phyloP scores from a whole-genome alignment of 768 basidiomycete species.

The Clathrus columnatus region DNA sequence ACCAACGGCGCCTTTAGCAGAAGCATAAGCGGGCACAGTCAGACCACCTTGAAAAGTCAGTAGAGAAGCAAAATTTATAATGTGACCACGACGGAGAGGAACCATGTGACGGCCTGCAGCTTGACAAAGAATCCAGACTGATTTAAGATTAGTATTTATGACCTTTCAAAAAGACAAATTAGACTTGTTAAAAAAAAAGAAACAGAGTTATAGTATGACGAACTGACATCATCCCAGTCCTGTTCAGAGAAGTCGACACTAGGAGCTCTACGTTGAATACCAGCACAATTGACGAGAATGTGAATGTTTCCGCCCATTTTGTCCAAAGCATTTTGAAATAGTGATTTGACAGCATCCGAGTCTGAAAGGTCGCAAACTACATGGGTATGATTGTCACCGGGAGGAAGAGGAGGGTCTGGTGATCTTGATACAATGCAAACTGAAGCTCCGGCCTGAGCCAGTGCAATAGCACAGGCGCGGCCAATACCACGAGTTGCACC shows the following conservation, averaged over 20 bases:
- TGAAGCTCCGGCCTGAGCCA: constrained; percentile 46
- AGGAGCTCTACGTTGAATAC: constrained; percentile 50
- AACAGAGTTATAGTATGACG: neutral
- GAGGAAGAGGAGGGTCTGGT: constrained; percentile 24
- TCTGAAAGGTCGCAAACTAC: constrained; percentile 51
- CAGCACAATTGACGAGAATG: constrained; percentile 63
- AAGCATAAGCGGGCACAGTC: constrained; percentile 82
- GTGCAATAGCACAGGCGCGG: constrained; percentile 43
- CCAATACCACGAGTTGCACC: constrained; percentile 74
- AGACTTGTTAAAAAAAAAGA: neutral
- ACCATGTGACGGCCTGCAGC: constrained; percentile 91
- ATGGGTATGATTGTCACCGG: constrained; percentile 29
- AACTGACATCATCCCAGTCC: constrained; percentile 64
- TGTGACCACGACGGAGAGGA: constrained; percentile 56
- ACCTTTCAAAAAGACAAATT: constrained; percentile 42
- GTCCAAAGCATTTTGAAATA: constrained; percentile 42
- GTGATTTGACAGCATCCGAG: constrained; percentile 36
- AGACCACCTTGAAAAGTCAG: constrained; percentile 53
- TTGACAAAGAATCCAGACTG: constrained; percentile 76
- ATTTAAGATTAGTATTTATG: constrained; percentile 80
- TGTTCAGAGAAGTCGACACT: constrained; percentile 55
- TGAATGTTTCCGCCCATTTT: constrained; percentile 46
- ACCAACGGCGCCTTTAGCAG: constrained; percentile 82
- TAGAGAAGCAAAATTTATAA: constrained; percentile 62
- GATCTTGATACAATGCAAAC: constrained; percentile 42